Conservation (phyloP, 2,329 filamentous ascomycete genomes). For the Zopfia rhizophila region DNA sequence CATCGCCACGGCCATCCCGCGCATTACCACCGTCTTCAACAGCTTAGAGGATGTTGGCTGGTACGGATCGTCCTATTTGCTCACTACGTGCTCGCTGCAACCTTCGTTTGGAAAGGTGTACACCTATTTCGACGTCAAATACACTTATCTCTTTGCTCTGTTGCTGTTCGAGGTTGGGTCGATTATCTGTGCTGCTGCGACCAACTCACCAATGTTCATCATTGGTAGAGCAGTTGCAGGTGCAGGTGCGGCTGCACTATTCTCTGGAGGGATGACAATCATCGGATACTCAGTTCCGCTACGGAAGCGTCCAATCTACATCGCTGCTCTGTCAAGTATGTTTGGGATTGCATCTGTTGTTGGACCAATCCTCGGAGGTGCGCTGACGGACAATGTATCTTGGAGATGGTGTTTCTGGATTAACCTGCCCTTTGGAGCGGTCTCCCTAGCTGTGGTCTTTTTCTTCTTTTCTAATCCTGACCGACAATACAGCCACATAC, state of each 20-base stretch:
- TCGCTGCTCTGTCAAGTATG: slow-evolving; percentile 49
- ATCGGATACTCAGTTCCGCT: slow-evolving; percentile 56
- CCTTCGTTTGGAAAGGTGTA: slow-evolving; percentile 67
- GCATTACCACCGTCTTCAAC: slow-evolving; percentile 55
- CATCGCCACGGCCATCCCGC: slow-evolving; percentile 53
- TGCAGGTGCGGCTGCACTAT: slow-evolving; percentile 62
- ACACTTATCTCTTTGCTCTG: slow-evolving; percentile 61
- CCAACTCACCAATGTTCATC: slow-evolving; percentile 64
- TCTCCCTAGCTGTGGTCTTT: slow-evolving; percentile 44
- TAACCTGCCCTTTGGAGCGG: slow-evolving; percentile 57
- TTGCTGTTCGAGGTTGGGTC: slow-evolving; percentile 63
- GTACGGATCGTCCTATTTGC: slow-evolving; percentile 58
- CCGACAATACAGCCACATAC: slow-evolving; percentile 38
- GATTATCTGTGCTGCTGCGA: slow-evolving; percentile 63
- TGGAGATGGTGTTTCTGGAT: slow-evolving; percentile 57
- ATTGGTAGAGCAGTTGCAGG: slow-evolving; percentile 66
- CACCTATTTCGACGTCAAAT: slow-evolving; percentile 66
- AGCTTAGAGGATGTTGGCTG: slow-evolving; percentile 55
- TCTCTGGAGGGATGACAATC: slow-evolving; percentile 65
- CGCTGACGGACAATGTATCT: slow-evolving; percentile 50
- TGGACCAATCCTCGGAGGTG: slow-evolving; percentile 56
- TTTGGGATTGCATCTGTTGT: slow-evolving; percentile 54
- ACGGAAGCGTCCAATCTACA: slow-evolving; percentile 55
- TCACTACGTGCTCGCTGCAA: slow-evolving; percentile 55
- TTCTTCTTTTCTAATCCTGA: slow-evolving; percentile 46